phyloP scores from a whole-genome alignment of 2,329 filamentous ascomycete species.

The Fusarium anthophilum region DNA sequence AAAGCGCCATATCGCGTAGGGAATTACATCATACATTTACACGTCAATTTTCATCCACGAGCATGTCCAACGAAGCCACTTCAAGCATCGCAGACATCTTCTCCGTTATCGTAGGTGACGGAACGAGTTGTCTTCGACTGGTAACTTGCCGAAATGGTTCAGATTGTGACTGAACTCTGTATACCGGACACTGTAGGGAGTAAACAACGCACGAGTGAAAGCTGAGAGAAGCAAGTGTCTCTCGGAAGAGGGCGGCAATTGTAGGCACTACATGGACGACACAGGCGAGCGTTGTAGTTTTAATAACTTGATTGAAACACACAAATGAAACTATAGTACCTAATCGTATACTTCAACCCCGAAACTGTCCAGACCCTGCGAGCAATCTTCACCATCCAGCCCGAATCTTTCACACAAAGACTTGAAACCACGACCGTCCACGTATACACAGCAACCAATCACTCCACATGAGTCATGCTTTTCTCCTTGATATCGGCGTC shows the following conservation, averaged over 20 bases:
- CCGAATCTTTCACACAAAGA: not conserved
- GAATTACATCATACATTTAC: not conserved
- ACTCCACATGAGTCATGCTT: not conserved
- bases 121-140: accelerated
- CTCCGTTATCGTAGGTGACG: accelerated
- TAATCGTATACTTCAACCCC: not conserved
- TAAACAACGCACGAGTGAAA: accelerated
- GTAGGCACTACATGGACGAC: not conserved
- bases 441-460: not conserved
- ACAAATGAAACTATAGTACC: not conserved
- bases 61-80: not conserved
- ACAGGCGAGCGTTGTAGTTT: not conserved
- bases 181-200: accelerated
- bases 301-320: not conserved
- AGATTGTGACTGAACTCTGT: too few relatives aligned
- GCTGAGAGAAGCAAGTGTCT: accelerated
- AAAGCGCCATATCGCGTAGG: too few relatives aligned
- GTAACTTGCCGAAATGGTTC: accelerated
- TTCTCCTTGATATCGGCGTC: not conserved
- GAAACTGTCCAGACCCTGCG: not conserved
- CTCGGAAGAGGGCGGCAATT: not conserved
- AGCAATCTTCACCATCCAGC: not conserved
- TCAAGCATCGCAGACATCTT: not conserved
- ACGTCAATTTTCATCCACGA: not conserved
- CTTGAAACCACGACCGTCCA: not conserved